Evolutionary conservation across 768 basidiomycete genomes (phyloP), one percentile per base, ranked within the genome.

Genomic region (Cyclocybe aegerita): DNA sequence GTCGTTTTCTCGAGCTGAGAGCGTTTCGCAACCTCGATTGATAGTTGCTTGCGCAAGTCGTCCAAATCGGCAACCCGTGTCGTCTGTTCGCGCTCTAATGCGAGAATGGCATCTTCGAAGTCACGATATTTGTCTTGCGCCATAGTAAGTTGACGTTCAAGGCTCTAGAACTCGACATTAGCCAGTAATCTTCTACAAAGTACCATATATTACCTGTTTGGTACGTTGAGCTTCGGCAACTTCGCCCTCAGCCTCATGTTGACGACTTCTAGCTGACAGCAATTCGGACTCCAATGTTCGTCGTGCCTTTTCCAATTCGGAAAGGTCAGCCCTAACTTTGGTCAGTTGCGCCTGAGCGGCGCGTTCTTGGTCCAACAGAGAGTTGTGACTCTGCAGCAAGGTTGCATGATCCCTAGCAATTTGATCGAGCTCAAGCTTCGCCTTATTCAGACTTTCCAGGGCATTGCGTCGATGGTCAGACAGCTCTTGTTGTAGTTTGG

Each of bases 101-200:
- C 84, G 5, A 97, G 76, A 1, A 91, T 80, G 0, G 86, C 80
- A 62, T 98, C 96, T 67, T 99, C 96, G 49, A 93, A 87, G 50
- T 88, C 86, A 49, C 88, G 82, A 52, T 86, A 88, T 59, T 91
- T 91, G 33, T 79, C 75, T 60, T 90, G 88, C 5, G 88, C 80
- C 15, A 78, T 68, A 0, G 73, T 65, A n/a, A 96, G 69, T 64
- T 94, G 87, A 35, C 87, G 85, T 56, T 95, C 91, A 42, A 92
- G 70, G 38, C 71, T 76, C 92, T 97, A 59, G 33, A 41, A 40
- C 48, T 23, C 23, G 23, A 23, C 23, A 23, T 23, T 23, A 23
- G 23, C 23, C 23, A 23, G 23, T 23, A 23, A 3, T 23, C 23
- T 5, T 23, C 23, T 23, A 23, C 23, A 23, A 23, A 23, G 23